phyloP scores from a whole-genome alignment of 768 basidiomycete genomes.

The Arthromyces matolae region DNA sequence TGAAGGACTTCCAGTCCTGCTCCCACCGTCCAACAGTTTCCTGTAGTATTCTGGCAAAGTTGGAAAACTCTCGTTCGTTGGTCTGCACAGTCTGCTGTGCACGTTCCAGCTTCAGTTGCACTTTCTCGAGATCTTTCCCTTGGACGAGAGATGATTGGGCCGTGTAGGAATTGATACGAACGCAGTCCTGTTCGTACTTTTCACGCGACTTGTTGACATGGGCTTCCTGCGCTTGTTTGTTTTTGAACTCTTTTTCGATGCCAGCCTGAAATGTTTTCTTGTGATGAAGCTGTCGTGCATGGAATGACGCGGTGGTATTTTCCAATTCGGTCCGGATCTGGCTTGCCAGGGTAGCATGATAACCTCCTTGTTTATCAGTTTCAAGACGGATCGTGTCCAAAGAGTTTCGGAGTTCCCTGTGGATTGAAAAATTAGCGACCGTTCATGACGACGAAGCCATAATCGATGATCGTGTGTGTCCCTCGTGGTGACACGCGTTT shows the following conservation, averaged over 20 bases:
- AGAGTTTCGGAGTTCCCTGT: constrained; percentile 76
- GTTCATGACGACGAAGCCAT: not conserved
- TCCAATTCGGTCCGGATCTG: constrained; percentile 79
- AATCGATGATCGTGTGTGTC: constrained; percentile 2
- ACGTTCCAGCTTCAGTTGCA: constrained; percentile 80
- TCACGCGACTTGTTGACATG: constrained; percentile 88
- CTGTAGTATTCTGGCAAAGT: constrained; percentile 74
- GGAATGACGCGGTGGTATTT: constrained; percentile 54
- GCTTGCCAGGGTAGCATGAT: constrained; percentile 69
- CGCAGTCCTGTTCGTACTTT: constrained; percentile 90
- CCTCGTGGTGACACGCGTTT: constrained; percentile 5
- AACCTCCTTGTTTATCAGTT: constrained; percentile 76
- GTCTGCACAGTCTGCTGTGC: constrained; percentile 87
- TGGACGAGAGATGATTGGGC: constrained; percentile 89
- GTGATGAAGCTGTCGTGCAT: constrained; percentile 62
- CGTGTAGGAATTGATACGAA: constrained; percentile 90
- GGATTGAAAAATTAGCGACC: constrained; percentile 8
- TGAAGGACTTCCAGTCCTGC: too few relatives aligned
- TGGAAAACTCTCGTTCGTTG: constrained; percentile 91
- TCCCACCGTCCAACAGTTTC: constrained; percentile 89
- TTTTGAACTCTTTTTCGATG: constrained; percentile 90
- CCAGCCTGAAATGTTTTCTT: constrained; percentile 68
- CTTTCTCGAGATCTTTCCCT: constrained; percentile 90
- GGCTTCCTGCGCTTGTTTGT: constrained; percentile 80
- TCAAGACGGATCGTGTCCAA: constrained; percentile 79